Evolutionary conservation across 2,329 filamentous ascomycete genomes (phyloP), one percentile per base, ranked within the genome.

Genomic region (Beauveria caledonica): DNA sequence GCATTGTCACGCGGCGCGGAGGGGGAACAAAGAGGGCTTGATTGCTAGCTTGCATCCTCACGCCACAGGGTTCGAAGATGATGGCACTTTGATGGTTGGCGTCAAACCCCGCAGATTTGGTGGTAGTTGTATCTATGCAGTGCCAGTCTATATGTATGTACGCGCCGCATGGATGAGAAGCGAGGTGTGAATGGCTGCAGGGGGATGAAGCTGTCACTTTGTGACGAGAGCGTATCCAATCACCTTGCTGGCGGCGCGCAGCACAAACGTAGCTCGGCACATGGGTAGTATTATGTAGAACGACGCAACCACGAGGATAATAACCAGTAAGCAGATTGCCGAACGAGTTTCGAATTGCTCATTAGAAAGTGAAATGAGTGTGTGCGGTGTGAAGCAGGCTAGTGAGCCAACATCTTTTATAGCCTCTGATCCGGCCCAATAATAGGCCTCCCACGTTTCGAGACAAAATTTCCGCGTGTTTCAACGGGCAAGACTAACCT

Each of bases 181-280:
- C 45, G 39, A 50, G 44, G 29, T 42, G 17, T 50, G 55, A 58
- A 50, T 50, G 55, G 55, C 33, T 42, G 36, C 52, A 33, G 40
- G 15, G 25, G 25, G 10, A n/a, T 49, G 21, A 17, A 25, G 23
- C 21, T 33, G 19, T 58, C 45, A 58, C 33, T 27, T 40, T 49
- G 45, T 58, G 55, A 58, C 39, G 21, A 36, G 10, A 45, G 42
- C 6, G 39, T 27, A 15, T 46, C 55, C 55, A 58, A 58, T 58
- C 45, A 58, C 9, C 36, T 33, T 8, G 42, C 10, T 13, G 40
- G 42, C 42, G 53, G n/a, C 21, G 17, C 39, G 17, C 51, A 42
- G 21, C 39, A 42, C 44, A 11, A 44, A 29, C 33, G 13, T 36
- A 6, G 1, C 10, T 6, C 11, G 33, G 33, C 33, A 15, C 13